Evolutionary conservation across 139 green algal species (phyloP), one percentile per base, ranked within the genome.

Genomic region (Coelastrella sp.): DNA sequence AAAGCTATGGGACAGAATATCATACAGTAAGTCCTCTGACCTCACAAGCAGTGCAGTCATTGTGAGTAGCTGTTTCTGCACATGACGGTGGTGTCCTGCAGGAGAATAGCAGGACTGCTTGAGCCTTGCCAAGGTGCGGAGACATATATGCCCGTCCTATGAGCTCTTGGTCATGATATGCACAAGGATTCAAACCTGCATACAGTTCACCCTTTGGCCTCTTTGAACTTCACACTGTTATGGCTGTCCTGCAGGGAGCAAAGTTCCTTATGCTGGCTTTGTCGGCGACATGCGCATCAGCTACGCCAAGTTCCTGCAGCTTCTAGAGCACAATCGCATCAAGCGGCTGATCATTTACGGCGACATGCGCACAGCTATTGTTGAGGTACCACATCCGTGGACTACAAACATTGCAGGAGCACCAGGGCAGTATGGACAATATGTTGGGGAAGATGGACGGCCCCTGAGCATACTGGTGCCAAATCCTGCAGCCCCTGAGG

Each of bases 241-340:
- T n/a, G n/a, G 11, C 21, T 64, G 19, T 32, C 6, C 21, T 69
- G 38, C 83, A 93, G 90, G 75, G 78, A 73, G 74, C 30, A 67
- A 89, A 38, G 88, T 94, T 45, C 91, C 91, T 7, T 67, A 88
- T 51, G 88, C 87, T 13, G 88, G 88, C 23, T 64, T 91, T 19
- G 88, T 90, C 48, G 89, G 89, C 3, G 89, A 92, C 82, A 92
- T 94, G 89, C 91, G 91, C 57, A 90, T 94, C 74, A 91, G 83
- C 72, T 95, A 94, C 62, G 87, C 87, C 76, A 92, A 93, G 87
- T 93, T 95, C 76, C 91, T 95, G 81, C 59, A 93, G 85, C 87
- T 95, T 60, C 75, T 94, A 37, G 45, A 76, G 40, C 30, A 15
- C 15, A 71, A 84, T 50, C 85, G 85, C 34, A 75, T 95, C 30